A percentile compares a stretch with the other conserved stretches of the same genome.
Conservation (phyloP, 176 grass and related monocot genomes). For the Eragrostis curvula region DNA sequence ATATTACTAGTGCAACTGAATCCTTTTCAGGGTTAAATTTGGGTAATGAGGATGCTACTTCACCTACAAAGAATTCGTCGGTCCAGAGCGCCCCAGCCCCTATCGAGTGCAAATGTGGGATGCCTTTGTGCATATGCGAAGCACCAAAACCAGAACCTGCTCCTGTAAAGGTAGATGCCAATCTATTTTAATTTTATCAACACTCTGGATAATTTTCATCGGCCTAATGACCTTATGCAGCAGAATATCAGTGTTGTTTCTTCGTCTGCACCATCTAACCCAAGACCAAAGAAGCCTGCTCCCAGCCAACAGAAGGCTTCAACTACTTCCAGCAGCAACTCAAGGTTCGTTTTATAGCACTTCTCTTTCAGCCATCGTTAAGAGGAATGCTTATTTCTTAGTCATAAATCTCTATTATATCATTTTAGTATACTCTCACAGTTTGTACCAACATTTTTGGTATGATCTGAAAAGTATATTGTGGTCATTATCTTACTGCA, state of each 20-base stretch:
- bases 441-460: neutral
- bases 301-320: slow-evolving; percentile 67
- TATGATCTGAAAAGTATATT: slow-evolving; percentile 12
- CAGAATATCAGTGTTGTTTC: slow-evolving; percentile 53
- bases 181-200: neutral
- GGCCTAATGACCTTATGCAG: slow-evolving; percentile 13
- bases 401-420: slow-evolving; percentile 9
- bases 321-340: slow-evolving; percentile 71
- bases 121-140: slow-evolving; percentile 99
- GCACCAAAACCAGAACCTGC: slow-evolving; percentile 69
- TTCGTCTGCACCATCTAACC: slow-evolving; percentile 59
- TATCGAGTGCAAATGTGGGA: slow-evolving; percentile 91
- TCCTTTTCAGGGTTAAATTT: slow-evolving; percentile 82
- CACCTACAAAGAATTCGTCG: slow-evolving; percentile 27
- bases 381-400: neutral
- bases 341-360: slow-evolving; percentile 58
- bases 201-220: neutral
- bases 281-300: slow-evolving; percentile 71
- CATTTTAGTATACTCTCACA: neutral
- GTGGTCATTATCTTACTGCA: neutral
- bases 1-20: slow-evolving; percentile 41
- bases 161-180: slow-evolving; percentile 53
- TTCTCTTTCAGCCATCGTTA: slow-evolving; percentile 20
- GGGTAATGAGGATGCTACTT: slow-evolving; percentile 49
- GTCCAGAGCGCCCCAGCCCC: slow-evolving; percentile 30